Percentiles rank a stretch among this genome's conserved stretches.
phyloP scores from a whole-genome alignment of 2,329 filamentous ascomycete genomes.

The Mollisia scopiformis region DNA sequence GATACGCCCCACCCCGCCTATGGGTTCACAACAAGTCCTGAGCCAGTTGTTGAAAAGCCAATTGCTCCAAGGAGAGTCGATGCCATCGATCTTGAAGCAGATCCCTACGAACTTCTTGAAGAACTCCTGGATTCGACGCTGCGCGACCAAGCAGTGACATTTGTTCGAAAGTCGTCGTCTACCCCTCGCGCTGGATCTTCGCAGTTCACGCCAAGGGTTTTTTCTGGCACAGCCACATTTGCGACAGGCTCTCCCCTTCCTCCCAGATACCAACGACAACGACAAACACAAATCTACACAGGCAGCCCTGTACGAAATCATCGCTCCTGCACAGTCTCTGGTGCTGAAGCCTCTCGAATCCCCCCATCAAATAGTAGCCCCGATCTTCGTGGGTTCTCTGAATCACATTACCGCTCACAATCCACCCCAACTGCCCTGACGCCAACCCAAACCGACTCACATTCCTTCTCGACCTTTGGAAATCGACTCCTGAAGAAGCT shows the following conservation, averaged over 20 bases:
- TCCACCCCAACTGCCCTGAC: background rate
- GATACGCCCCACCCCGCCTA: too few species aligned
- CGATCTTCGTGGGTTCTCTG: background rate
- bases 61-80: too few species aligned
- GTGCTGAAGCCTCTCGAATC: background rate
- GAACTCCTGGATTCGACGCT: background rate
- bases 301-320: background rate
- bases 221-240: background rate
- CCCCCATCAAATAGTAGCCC: background rate
- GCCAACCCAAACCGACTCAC: background rate
- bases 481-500: background rate
- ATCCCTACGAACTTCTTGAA: background rate
- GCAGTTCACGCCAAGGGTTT: background rate
- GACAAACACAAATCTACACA: background rate
- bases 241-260: background rate
- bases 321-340: background rate
- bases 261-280: background rate
- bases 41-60: too few species aligned
- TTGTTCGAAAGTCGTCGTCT: background rate
- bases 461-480: background rate
- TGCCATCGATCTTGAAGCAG: background rate
- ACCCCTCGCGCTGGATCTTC: background rate
- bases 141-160: background rate
- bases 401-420: background rate
- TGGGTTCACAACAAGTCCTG: too few species aligned